Conservation (phyloP, 2,329 filamentous ascomycete species). For the Onygenales sp. region DNA sequence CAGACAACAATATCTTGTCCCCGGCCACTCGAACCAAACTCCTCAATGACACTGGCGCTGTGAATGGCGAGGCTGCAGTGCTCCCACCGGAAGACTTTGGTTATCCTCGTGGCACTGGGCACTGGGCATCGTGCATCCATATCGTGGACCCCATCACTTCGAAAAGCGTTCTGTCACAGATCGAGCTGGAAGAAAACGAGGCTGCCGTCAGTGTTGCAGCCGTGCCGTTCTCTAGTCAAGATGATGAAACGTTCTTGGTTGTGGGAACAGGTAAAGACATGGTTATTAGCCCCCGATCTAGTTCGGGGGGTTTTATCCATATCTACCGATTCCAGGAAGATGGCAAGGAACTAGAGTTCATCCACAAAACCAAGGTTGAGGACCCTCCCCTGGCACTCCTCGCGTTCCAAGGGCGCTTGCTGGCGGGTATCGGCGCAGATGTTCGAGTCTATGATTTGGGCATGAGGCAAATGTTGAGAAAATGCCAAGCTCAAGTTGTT, state of each 20-base stretch:
- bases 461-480: conserved; percentile 83
- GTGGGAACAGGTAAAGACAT: conserved; percentile 93
- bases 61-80: conserved; percentile 62
- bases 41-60: conserved; percentile 58
- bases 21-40: conserved; percentile 67
- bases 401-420: conserved; percentile 82
- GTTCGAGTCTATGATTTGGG: conserved; percentile 88
- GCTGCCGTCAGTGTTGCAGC: conserved; percentile 78
- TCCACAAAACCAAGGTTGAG: conserved; percentile 91
- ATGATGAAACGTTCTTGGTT: conserved; percentile 82
- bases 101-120: conserved; percentile 69
- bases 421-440: conserved; percentile 75
- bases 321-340: conserved; percentile 84
- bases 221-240: conserved; percentile 78
- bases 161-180: conserved; percentile 63
- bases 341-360: conserved; percentile 82
- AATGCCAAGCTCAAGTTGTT: conserved; percentile 71
- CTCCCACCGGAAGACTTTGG: conserved; percentile 78
- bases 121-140: conserved; percentile 95
- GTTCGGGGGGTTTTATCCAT: conserved; percentile 73
- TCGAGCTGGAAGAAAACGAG: conserved; percentile 83
- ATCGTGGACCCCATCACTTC: conserved; percentile 73
- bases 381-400: conserved; percentile 82
- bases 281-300: conserved; percentile 65
- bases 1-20: conserved; percentile 84